A percentile compares a stretch with the other conserved stretches of the same genome.
Conservation (phyloP, 225 moss, liverwort and hornwort species). For the Bryoerythrophyllum caledonicum region DNA sequence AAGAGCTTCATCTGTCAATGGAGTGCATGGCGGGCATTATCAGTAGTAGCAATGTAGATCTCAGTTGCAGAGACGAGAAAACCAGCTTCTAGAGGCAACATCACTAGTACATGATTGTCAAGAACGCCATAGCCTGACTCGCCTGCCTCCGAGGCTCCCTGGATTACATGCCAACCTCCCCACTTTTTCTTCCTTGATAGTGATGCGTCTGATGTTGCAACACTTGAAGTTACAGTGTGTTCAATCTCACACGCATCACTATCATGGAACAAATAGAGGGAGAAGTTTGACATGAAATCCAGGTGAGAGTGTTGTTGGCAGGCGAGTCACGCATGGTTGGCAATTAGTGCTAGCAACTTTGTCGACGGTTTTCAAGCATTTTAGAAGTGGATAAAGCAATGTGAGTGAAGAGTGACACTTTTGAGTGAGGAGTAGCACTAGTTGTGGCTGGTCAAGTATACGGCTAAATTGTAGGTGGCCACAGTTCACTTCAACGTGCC, state of each 20-base stretch:
- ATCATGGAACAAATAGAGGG: slow-evolving; percentile 4
- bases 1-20: not conserved
- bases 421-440: no score
- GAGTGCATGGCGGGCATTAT: not conserved
- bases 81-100: not conserved
- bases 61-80: not conserved
- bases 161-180: not conserved
- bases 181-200: slow-evolving; percentile 2
- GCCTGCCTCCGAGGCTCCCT: slow-evolving; percentile 11
- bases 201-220: not conserved
- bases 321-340: slow-evolving; percentile 4
- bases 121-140: not conserved
- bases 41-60: not conserved
- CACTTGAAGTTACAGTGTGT: not conserved
- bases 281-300: not conserved
- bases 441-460: no score
- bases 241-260: not conserved
- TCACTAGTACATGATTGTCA: not conserved
- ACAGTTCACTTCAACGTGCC: no score
- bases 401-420: no score
- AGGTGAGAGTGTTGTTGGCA: slow-evolving; percentile 7
- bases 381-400: no score
- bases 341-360: no score
- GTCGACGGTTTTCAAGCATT: no score
- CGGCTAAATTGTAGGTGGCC: no score